A percentile compares a stretch with the other conserved stretches of the same genome.
These are phyloP conservation scores for Coemansia guatemalensis DNA, from an alignment of 192 early-diverging fungal genomes.

Conservation along the genomic window DNA sequence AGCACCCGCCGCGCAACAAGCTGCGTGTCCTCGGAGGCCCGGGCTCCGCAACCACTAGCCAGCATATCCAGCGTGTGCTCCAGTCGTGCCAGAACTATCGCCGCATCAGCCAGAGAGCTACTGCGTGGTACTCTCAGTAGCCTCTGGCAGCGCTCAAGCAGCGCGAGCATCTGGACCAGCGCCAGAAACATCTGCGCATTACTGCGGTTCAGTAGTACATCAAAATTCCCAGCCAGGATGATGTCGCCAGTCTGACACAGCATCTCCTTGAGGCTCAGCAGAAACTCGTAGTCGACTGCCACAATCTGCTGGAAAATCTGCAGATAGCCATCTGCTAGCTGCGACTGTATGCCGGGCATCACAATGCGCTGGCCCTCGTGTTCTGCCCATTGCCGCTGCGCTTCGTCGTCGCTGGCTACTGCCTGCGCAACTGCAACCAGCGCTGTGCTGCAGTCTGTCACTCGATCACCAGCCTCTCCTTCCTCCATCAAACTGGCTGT, in stretches of 20 bases:
- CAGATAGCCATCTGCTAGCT: neutral
- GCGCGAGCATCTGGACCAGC: conserved; percentile 13
- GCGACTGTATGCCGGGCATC: neutral
- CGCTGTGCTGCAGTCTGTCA: conserved; percentile 2
- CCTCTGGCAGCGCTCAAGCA: neutral
- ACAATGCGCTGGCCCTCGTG: conserved; percentile 8
- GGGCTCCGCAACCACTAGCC: neutral
- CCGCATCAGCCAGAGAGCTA: conserved; percentile 17
- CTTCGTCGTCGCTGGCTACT: conserved; percentile 4
- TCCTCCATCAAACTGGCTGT: neutral
- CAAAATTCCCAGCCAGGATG: conserved; percentile 2
- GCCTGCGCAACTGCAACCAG: conserved; percentile 12
- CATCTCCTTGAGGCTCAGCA: conserved; percentile 11
- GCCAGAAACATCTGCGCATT: conserved; percentile 26
- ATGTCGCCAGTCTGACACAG: neutral
- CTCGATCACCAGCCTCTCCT: neutral
- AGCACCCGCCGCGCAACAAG: conserved; percentile 10
- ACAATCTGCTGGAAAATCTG: conserved; percentile 23
- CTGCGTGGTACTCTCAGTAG: neutral
- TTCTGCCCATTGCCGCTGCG: conserved; percentile 11
- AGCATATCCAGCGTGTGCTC: conserved; percentile 12
- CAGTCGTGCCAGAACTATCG: conserved; percentile 12
- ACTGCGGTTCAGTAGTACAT: conserved; percentile 11
- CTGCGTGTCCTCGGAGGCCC: conserved; percentile 14
- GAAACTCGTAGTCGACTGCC: conserved; percentile 20